These are phyloP conservation scores for Cryptococcus wingfieldii DNA, from an alignment of 1,284 basidiomycete species.

Conservation along the genomic window DNA sequence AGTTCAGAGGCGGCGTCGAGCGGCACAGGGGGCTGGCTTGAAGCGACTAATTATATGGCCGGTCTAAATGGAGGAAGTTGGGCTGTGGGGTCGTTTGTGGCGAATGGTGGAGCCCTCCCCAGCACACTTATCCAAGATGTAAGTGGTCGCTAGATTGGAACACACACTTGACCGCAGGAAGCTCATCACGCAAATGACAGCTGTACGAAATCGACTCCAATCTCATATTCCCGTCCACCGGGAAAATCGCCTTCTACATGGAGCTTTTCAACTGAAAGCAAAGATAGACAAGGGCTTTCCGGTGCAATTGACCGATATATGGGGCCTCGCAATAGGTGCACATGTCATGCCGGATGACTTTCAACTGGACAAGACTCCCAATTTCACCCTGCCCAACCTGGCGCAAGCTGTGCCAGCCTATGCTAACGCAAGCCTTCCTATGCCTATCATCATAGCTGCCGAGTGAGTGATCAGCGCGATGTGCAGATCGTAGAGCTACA, in stretches of 20 bases:
- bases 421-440: slow-evolving; percentile 35
- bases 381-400: slow-evolving; percentile 40
- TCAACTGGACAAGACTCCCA: slow-evolving; percentile 38
- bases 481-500: too few relatives aligned
- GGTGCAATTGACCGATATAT: slow-evolving; percentile 47
- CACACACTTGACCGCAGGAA: not conserved
- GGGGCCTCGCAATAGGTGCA: slow-evolving; percentile 43
- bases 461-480: slow-evolving; percentile 31
- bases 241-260: slow-evolving; percentile 48
- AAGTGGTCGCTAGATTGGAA: slow-evolving; percentile 8
- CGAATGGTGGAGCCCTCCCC: slow-evolving; percentile 39
- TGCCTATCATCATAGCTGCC: slow-evolving; percentile 52
- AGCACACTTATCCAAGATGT: slow-evolving; percentile 40
- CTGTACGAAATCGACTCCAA: slow-evolving; percentile 51
- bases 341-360: slow-evolving; percentile 45
- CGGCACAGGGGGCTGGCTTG: slow-evolving; percentile 42
- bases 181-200: slow-evolving; percentile 4
- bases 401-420: slow-evolving; percentile 24
- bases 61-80: slow-evolving; percentile 47
- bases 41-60: slow-evolving; percentile 43
- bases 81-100: slow-evolving; percentile 43
- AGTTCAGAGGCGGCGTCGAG: slow-evolving; percentile 25
- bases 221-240: slow-evolving; percentile 48
- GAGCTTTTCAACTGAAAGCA: slow-evolving; percentile 40
- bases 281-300: slow-evolving; percentile 42